A percentile compares a stretch with the other conserved stretches of the same genome.
Conservation (phyloP, 225 moss, liverwort and hornwort genomes). For the Sphagnum tenellum region DNA sequence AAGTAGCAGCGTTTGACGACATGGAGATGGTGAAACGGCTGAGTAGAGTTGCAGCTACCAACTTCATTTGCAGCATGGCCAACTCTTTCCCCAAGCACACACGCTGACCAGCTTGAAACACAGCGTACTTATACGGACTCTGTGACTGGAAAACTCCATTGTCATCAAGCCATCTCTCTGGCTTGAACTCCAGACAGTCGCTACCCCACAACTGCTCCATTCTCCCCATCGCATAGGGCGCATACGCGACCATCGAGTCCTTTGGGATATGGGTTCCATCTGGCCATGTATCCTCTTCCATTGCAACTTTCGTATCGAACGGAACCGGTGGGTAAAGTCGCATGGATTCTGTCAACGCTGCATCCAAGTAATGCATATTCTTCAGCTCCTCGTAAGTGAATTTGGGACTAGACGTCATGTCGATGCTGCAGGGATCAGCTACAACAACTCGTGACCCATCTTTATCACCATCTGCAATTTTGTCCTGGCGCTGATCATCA, state of each 20-base stretch:
- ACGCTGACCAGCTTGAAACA: conserved; percentile 15
- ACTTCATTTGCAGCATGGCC: conserved; percentile 34
- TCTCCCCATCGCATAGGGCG: conserved; percentile 4
- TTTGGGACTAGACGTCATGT: too few species aligned
- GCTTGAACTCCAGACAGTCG: conserved; percentile 1
- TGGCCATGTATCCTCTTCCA: conserved; percentile 2
- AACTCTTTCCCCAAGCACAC: conserved; percentile 39
- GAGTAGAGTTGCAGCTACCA: neutral
- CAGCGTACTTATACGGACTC: conserved; percentile 1
- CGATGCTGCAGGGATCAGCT: too few species aligned
- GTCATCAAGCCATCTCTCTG: conserved; percentile 5
- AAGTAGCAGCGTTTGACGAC: too few species aligned
- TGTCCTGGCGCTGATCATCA: too few species aligned
- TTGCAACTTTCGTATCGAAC: neutral
- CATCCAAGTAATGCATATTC: too few species aligned
- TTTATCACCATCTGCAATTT: too few species aligned
- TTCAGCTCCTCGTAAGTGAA: too few species aligned
- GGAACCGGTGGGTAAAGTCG: too few species aligned
- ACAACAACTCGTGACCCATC: too few species aligned
- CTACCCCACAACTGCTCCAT: conserved; percentile 1
- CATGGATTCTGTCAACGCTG: too few species aligned
- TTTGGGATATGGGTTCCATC: neutral
- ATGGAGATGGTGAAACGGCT: too few species aligned
- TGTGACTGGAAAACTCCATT: neutral
- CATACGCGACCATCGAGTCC: neutral